Conservation (phyloP, 2,329 filamentous ascomycete genomes). For the Pseudogymnoascus sp. region DNA sequence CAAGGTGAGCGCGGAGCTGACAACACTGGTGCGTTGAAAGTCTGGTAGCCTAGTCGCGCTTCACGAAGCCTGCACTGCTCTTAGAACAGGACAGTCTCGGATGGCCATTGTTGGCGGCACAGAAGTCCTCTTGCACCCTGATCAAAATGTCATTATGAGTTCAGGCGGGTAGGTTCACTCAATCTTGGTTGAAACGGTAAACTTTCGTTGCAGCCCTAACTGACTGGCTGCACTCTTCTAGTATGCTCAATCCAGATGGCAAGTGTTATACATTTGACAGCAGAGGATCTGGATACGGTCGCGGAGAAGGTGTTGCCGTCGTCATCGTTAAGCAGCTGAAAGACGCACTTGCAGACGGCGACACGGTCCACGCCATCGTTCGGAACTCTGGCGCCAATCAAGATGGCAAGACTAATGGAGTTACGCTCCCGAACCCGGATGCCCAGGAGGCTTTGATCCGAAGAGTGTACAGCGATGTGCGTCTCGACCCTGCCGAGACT, state of each 20-base stretch:
- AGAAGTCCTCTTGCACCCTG: conserved; percentile 18
- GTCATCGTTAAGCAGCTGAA: conserved; percentile 35
- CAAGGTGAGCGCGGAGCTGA: not conserved
- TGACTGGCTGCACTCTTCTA: not conserved
- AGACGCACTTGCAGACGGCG: conserved; percentile 33
- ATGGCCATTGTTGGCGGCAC: conserved; percentile 14
- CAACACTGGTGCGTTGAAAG: not conserved
- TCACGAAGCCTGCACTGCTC: conserved; percentile 38
- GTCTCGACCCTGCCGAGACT: conserved; percentile 9
- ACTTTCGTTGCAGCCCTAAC: not conserved
- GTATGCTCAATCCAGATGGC: conserved; percentile 16
- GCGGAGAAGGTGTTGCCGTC: conserved; percentile 37
- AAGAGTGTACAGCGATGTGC: conserved; percentile 22
- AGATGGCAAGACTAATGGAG: conserved; percentile 36
- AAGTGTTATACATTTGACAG: conserved; percentile 30
- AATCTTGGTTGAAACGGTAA: not conserved
- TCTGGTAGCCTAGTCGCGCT: conserved; percentile 41
- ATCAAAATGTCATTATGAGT: not conserved
- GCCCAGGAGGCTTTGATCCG: conserved; percentile 30
- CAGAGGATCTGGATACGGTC: conserved; percentile 36
- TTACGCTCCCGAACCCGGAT: conserved; percentile 33
- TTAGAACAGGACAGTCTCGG: conserved; percentile 24
- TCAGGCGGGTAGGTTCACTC: not conserved
- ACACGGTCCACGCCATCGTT: conserved; percentile 37
- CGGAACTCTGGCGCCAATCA: conserved; percentile 34